Base-by-base conservation (phyloP, 352 stramenopile species). In the Pythium sp. region DNA sequence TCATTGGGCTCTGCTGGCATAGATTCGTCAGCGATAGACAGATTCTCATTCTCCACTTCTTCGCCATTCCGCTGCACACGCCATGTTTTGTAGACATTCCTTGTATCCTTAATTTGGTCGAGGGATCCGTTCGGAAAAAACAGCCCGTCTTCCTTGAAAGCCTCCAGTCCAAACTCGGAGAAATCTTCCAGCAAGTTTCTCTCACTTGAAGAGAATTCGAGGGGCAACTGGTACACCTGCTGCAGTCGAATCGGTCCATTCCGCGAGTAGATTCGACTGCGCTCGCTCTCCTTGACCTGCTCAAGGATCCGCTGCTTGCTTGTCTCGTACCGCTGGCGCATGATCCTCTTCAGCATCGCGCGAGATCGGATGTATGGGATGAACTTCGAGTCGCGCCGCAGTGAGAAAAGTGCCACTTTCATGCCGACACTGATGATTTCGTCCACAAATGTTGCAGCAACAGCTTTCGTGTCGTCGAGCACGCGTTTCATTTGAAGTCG, bases 281-380 rank as follows among this genome's bases (percentile, higher is more conserved):
- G 80, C 28, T 90, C 84, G 58, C 80, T 90, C 53, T 88, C 83
- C 22, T 80, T 71, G 6, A 84, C 82, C 3, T 69, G 59, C 38
- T 78, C 79, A 3, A 90, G 32, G 41, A 92, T 85, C 11, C 53
- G 58, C 2, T 60, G 18, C 58, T 76, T 77, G 28, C 81, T 88
- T 34, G 60, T 65, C 36, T 87, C 77, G 62, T 86, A 82, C 24
- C 81, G 72, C 26, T 64, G 72, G 0, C 74, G 75, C 81, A 92
- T 90, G 1, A 69, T 68, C 34, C 68, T 62, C 20, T 82, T 81
- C 30, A 92, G 18, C 18, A 92, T 43, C 2, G 77, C 69, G 32
- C 80, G 73, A 5, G 84, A 80, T 47, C 74, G 69, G 24, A 90
- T 65, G 11, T 80, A 65, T 0, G 78, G 79, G 4, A 87, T 64